A percentile compares a stretch with the other conserved stretches of the same genome.
phyloP scores from a whole-genome alignment of 2,329 filamentous ascomycete genomes.

The Aureobasidium sp. region DNA sequence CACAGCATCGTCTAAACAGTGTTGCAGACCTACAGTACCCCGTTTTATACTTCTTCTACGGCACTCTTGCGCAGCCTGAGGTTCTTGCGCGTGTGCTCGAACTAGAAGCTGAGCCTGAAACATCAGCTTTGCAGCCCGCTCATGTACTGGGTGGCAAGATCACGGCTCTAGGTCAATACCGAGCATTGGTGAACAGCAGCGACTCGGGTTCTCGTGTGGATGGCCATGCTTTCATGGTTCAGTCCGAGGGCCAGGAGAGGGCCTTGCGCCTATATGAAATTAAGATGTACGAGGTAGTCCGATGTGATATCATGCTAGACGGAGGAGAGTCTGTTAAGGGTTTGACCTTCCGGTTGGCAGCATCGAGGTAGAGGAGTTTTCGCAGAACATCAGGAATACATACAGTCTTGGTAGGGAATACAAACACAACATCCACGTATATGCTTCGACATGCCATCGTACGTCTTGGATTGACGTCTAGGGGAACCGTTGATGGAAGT shows the following conservation, averaged over 20 bases:
- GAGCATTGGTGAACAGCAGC: neutral
- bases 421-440: neutral
- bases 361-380: neutral
- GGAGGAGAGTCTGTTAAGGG: neutral
- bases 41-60: neutral
- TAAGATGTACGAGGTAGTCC: slow-evolving; percentile 32
- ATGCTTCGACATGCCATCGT: too few species aligned
- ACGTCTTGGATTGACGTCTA: neutral
- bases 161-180: neutral
- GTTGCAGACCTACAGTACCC: neutral
- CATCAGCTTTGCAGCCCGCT: neutral
- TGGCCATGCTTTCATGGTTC: neutral
- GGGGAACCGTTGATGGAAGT: neutral
- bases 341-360: neutral
- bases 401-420: neutral
- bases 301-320: slow-evolving; percentile 25
- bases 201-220: neutral
- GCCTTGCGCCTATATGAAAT: slow-evolving; percentile 30
- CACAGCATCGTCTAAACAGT: neutral
- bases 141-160: neutral
- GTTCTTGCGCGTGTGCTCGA: neutral
- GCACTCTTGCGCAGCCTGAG: neutral
- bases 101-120: neutral
- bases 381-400: neutral
- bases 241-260: slow-evolving; percentile 24